A percentile compares a stretch with the other conserved stretches of the same genome.
phyloP scores from a whole-genome alignment of 495 filamentous ascomycete genomes.

The Talaromyces thailandensis region DNA sequence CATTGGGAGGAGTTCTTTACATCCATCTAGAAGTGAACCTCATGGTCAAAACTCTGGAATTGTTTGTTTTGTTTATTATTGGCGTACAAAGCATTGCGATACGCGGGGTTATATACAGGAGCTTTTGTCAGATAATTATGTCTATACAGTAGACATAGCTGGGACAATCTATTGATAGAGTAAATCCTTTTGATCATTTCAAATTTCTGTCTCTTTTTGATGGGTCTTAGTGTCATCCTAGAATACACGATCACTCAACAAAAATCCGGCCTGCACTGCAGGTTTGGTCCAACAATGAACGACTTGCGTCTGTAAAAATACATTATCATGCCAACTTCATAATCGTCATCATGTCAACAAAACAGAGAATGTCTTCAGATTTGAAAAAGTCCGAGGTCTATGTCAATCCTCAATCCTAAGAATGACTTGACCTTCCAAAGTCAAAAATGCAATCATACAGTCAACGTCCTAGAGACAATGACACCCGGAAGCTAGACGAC shows the following conservation, averaged over 20 bases:
- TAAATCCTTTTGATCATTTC: not conserved
- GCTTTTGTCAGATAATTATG: not conserved
- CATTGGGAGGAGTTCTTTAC: not conserved
- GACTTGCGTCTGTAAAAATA: not conserved
- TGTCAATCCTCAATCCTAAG: not conserved
- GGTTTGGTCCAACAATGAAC: not conserved
- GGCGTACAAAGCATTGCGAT: not conserved
- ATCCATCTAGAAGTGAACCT: constrained; percentile 1
- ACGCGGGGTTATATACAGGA: not conserved
- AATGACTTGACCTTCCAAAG: not conserved
- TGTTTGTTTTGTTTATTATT: not conserved
- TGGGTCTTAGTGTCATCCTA: not conserved
- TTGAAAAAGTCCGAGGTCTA: no score
- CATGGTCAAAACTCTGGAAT: not conserved
- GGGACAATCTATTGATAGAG: not conserved
- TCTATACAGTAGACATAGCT: not conserved
- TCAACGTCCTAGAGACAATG: not conserved
- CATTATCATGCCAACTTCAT: not conserved
- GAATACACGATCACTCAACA: not conserved
- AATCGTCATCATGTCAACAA: not conserved
- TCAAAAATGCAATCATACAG: not conserved
- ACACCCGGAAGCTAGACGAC: not conserved
- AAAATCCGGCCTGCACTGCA: not conserved
- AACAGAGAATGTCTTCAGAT: not conserved
- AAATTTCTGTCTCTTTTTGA: not conserved